Evolutionary conservation across 2,329 filamentous ascomycete genomes (phyloP).

Genomic region (Stemphylium lycopersici): DNA sequence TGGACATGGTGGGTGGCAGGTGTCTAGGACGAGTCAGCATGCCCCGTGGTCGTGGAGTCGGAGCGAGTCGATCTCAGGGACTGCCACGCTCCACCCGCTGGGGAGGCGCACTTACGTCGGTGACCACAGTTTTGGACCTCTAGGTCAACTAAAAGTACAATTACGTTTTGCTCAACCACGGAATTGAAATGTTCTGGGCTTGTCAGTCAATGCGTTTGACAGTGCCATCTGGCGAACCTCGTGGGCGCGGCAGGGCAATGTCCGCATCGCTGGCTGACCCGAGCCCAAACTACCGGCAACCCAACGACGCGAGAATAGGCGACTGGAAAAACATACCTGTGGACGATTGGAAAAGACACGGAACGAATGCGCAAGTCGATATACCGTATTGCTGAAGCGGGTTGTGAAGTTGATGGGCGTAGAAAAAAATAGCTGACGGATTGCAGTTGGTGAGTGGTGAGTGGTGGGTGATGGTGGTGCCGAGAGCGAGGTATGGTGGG

Average conservation of each 20-base stretch:
- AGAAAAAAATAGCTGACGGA: background rate
- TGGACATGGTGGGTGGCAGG: constrained; percentile 33
- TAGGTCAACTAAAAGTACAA: constrained; percentile 12
- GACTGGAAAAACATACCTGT: constrained; percentile 17
- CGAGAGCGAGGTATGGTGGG: background rate
- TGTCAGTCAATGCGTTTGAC: constrained; percentile 14
- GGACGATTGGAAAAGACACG: background rate
- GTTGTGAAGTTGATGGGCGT: background rate
- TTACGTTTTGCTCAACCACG: constrained; percentile 22
- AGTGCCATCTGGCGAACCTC: constrained; percentile 9
- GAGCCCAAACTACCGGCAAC: constrained; percentile 19
- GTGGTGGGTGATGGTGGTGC: background rate
- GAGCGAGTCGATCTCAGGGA: constrained; percentile 11
- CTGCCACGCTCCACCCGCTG: constrained; percentile 14
- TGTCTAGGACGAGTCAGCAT: constrained; percentile 20
- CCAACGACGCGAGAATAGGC: constrained; percentile 8
- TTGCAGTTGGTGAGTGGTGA: background rate
- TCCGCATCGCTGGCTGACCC: constrained; percentile 17
- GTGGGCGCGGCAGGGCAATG: constrained; percentile 20
- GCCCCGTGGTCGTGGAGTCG: constrained; percentile 17
- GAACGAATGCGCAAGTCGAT: background rate
- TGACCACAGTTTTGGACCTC: constrained; percentile 2
- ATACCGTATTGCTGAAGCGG: background rate
- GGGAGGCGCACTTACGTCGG: constrained; percentile 21
- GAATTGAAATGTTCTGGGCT: constrained; percentile 14